These are phyloP conservation scores for Metschnikowia hibisci DNA, from an alignment of 805 yeast genomes.

Conservation along the genomic window DNA sequence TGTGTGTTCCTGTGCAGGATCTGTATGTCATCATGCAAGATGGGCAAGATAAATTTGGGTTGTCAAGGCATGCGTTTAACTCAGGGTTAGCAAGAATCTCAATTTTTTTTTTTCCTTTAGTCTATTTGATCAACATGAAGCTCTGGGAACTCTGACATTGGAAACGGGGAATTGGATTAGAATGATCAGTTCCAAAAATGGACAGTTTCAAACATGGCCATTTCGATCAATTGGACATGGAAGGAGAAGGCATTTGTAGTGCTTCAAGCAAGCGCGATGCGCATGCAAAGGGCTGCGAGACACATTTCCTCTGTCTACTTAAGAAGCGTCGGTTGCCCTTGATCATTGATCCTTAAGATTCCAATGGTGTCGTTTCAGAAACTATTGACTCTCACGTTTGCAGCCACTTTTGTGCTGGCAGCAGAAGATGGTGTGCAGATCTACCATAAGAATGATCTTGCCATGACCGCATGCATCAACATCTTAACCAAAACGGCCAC, in stretches of 20 bases:
- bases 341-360: neutral
- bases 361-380: slow-evolving; percentile 15
- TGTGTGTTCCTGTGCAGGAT: neutral
- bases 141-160: no score
- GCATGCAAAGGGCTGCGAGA: neutral
- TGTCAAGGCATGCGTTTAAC: neutral
- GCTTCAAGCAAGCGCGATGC: neutral
- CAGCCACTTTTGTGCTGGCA: slow-evolving; percentile 10
- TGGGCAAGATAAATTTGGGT: slow-evolving; percentile 1
- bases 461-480: slow-evolving; percentile 25
- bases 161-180: no score
- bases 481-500: slow-evolving; percentile 24
- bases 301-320: slow-evolving; percentile 3
- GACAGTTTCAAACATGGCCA: no score
- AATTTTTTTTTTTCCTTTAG: no score
- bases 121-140: no score
- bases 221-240: no score
- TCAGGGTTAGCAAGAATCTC: neutral
- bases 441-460: slow-evolving; percentile 23
- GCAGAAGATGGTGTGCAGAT: slow-evolving; percentile 18
- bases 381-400: slow-evolving; percentile 12
- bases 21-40: neutral
- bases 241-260: no score
- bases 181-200: no score
- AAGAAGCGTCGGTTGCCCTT: neutral